Evolutionary conservation across 192 early-diverging fungal species (phyloP).

Genomic region (Coemansia sp.): DNA sequence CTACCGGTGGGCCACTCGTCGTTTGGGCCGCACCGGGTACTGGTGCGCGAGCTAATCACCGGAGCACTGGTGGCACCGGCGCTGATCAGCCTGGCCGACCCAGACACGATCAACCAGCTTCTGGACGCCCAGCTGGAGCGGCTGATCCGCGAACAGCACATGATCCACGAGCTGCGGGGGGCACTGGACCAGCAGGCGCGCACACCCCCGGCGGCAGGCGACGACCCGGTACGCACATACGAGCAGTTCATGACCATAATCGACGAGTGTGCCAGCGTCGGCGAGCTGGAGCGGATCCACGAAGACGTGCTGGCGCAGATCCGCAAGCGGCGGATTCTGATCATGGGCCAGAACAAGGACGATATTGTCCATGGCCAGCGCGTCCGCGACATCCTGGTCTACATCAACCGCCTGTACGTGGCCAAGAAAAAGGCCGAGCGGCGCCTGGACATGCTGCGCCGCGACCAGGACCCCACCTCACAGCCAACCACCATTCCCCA

Average conservation of each 20-base stretch:
- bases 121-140: slow-evolving; percentile 55
- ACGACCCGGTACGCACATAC: slow-evolving; percentile 47
- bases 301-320: slow-evolving; percentile 72
- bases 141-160: slow-evolving; percentile 53
- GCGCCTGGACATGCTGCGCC: slow-evolving; percentile 53
- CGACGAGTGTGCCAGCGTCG: slow-evolving; percentile 56
- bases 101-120: slow-evolving; percentile 83
- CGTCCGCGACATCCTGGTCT: slow-evolving; percentile 65
- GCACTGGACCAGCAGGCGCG: slow-evolving; percentile 60
- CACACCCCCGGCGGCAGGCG: neutral
- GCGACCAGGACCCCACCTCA: too few relatives aligned
- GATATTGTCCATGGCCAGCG: slow-evolving; percentile 78
- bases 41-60: slow-evolving; percentile 72
- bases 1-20: slow-evolving; percentile 54
- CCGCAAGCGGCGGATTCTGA: slow-evolving; percentile 53
- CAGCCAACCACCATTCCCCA: too few relatives aligned
- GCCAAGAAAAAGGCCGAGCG: slow-evolving; percentile 74
- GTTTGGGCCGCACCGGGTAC: slow-evolving; percentile 52
- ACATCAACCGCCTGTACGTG: slow-evolving; percentile 66
- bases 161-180: slow-evolving; percentile 64
- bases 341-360: slow-evolving; percentile 57
- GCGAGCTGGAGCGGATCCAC: slow-evolving; percentile 58
- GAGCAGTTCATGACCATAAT: slow-evolving; percentile 73
- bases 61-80: slow-evolving; percentile 65
- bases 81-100: slow-evolving; percentile 64